Conservation (phyloP, 495 filamentous ascomycete species). For the Lepidopterella palustris region DNA sequence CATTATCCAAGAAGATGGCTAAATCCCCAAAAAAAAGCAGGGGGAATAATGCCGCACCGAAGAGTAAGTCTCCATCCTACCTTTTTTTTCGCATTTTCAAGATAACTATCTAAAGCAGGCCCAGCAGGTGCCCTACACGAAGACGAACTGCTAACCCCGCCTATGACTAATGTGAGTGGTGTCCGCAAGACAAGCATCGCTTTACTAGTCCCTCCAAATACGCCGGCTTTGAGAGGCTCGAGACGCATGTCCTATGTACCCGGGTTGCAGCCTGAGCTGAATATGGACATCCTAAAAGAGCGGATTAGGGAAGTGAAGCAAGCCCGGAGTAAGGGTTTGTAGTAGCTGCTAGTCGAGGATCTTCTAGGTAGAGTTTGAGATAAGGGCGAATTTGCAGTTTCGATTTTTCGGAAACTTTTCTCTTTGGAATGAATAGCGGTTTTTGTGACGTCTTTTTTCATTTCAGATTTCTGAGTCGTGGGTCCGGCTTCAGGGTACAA, state of each 20-base stretch:
- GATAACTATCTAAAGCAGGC: background rate
- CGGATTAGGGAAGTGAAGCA: background rate
- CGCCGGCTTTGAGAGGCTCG: background rate
- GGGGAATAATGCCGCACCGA: background rate
- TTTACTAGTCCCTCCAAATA: slow-evolving; percentile 1
- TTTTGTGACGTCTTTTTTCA: too few species aligned
- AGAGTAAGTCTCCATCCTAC: background rate
- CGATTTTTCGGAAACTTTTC: too few species aligned
- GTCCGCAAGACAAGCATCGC: background rate
- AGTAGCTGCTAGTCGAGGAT: too few species aligned
- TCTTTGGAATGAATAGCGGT: too few species aligned
- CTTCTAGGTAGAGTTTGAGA: too few species aligned
- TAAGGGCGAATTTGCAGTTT: too few species aligned
- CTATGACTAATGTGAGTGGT: background rate
- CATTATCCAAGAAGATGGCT: background rate
- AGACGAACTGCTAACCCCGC: background rate
- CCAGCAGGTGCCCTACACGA: background rate
- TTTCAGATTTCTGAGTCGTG: too few species aligned
- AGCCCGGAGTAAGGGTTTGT: background rate
- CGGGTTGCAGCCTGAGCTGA: background rate
- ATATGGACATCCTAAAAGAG: background rate
- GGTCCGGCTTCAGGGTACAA: too few species aligned
- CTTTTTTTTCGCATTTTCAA: background rate
- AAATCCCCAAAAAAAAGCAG: background rate
- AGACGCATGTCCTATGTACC: background rate